These are phyloP conservation scores for Monotropa hypopitys DNA, from an alignment of 179 eudicot species.

Conservation along the genomic window DNA sequence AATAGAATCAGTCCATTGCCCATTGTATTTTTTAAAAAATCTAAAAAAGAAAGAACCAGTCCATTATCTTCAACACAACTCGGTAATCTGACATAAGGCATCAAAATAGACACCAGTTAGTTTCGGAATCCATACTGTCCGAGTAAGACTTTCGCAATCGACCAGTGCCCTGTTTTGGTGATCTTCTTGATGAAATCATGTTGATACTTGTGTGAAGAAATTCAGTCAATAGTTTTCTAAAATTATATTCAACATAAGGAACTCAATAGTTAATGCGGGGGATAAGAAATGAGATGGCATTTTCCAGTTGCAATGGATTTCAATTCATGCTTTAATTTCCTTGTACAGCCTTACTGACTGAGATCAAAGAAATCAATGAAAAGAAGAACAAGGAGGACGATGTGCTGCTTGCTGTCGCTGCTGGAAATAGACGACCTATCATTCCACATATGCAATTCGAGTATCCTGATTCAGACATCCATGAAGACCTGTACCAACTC, in stretches of 20 bases:
- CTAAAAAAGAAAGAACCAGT: too few species aligned
- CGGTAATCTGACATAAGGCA: neutral
- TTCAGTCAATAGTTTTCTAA: neutral
- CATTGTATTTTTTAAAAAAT: too few species aligned
- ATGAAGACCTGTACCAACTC: constrained; percentile 64
- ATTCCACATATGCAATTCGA: constrained; percentile 48
- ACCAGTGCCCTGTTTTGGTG: neutral
- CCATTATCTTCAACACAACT: neutral
- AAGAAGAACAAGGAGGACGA: constrained; percentile 51
- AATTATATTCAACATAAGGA: neutral
- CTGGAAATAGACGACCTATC: constrained; percentile 48
- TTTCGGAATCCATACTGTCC: neutral
- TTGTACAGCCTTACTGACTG: constrained; percentile 53
- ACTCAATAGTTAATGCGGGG: neutral
- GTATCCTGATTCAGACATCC: constrained; percentile 54
- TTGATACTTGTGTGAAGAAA: too few species aligned
- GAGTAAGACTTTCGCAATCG: neutral
- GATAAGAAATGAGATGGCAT: neutral
- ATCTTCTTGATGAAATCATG: neutral
- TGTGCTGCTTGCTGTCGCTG: constrained; percentile 55
- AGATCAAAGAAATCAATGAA: constrained; percentile 66
- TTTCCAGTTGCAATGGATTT: neutral
- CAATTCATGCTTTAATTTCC: neutral
- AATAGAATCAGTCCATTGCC: neutral
- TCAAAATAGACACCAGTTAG: neutral